Conservation (phyloP, 176 grass and related monocot species). For the Oryza brachyantha region DNA sequence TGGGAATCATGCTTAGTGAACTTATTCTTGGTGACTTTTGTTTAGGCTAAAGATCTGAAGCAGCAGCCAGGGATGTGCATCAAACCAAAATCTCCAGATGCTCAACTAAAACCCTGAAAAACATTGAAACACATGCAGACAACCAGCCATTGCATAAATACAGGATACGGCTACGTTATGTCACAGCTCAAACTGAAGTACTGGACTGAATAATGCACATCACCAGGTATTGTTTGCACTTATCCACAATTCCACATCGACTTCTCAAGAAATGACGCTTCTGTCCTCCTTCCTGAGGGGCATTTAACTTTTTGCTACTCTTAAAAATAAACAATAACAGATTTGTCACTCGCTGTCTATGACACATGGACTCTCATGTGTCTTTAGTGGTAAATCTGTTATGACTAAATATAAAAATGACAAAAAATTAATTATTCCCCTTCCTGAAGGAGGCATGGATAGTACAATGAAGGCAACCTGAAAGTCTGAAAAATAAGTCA, state of each 20-base stretch:
- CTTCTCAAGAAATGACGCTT: not conserved
- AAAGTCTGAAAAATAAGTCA: not conserved
- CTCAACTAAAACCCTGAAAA: not conserved
- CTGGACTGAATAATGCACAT: not conserved
- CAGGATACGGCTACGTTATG: not conserved
- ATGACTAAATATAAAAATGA: too few species aligned
- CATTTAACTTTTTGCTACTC: too few species aligned
- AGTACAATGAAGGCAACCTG: not conserved
- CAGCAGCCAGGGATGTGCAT: not conserved
- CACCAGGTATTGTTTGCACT: slow-evolving; percentile 9
- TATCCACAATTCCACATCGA: slow-evolving; percentile 4
- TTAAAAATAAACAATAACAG: too few species aligned
- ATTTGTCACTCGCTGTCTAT: too few species aligned
- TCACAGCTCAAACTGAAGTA: not conserved
- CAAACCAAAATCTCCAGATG: not conserved
- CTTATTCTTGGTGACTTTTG: slow-evolving; percentile 9
- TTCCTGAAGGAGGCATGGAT: slow-evolving; percentile 1
- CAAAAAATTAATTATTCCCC: too few species aligned
- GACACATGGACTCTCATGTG: too few species aligned
- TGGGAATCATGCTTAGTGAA: slow-evolving; percentile 29
- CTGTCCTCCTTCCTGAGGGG: too few species aligned
- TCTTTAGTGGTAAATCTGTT: too few species aligned
- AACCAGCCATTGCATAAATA: too few species aligned
- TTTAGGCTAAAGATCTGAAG: not conserved
- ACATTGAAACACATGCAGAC: not conserved